Evolutionary conservation across 371 early-diverging fungal genomes (phyloP).

Genomic region (Syncephalis plumigaleata): DNA sequence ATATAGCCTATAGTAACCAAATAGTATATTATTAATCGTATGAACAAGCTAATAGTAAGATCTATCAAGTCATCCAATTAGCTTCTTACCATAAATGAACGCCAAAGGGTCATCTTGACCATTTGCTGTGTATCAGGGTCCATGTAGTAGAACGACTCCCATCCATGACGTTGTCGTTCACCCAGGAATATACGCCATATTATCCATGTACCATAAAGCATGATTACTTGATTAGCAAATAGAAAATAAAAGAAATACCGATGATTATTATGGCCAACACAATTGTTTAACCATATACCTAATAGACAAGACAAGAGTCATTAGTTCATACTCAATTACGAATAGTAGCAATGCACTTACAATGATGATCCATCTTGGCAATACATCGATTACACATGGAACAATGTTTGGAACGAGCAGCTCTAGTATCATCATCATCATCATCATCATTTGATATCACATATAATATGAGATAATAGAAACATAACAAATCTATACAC

Average conservation of each 20-base stretch:
- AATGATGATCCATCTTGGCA: conserved; percentile 96
- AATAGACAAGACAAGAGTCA: background rate
- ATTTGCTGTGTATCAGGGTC: too few relatives aligned
- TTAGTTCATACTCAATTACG: background rate
- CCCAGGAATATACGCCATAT: too few relatives aligned
- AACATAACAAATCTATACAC: conserved; percentile 2
- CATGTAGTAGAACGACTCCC: too few relatives aligned
- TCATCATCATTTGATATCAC: too few relatives aligned
- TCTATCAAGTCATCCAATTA: conserved; percentile 3
- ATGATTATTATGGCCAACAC: conserved; percentile 34
- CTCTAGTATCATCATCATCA: conserved; percentile 85
- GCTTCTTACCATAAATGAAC: background rate
- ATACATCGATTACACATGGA: conserved; percentile 91
- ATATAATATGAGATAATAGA: too few relatives aligned
- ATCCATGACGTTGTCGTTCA: too few relatives aligned
- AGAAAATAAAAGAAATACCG: background rate
- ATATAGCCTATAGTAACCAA: background rate
- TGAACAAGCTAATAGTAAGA: conserved; percentile 2
- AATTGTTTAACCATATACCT: conserved; percentile 55
- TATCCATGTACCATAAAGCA: background rate
- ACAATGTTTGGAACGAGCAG: conserved; percentile 96
- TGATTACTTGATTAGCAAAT: background rate
- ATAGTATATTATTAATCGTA: conserved; percentile 35
- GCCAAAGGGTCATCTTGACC: too few relatives aligned
- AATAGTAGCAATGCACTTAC: conserved; percentile 55